phyloP scores from a whole-genome alignment of 2,329 filamentous ascomycete genomes.

The Cordyceps cicadae region DNA sequence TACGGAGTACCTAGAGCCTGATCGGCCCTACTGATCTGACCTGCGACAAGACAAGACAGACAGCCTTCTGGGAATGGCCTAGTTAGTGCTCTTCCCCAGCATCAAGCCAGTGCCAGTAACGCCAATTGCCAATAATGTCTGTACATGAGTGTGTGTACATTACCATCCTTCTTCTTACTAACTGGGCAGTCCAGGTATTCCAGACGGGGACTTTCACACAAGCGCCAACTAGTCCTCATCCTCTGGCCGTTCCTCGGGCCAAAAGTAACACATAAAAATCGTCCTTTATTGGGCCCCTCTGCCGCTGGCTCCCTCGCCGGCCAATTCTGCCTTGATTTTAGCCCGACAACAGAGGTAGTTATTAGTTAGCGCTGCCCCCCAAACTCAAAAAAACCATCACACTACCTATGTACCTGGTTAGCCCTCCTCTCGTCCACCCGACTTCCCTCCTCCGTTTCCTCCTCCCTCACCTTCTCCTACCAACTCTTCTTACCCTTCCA shows the following conservation, averaged over 20 bases:
- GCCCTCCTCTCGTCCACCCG: constrained; percentile 1
- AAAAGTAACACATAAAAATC: neutral
- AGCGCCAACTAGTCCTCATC: neutral
- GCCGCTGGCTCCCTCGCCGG: neutral
- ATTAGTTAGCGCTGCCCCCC: neutral
- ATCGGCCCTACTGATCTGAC: neutral
- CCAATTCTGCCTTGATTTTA: constrained; percentile 9
- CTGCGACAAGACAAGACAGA: neutral
- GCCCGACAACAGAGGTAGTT: neutral
- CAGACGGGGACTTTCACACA: neutral
- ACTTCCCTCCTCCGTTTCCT: neutral
- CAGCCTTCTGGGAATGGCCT: neutral
- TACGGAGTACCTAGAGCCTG: neutral
- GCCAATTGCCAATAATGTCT: neutral
- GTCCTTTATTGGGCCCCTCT: neutral
- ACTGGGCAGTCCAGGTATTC: no score
- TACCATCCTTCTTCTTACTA: neutral
- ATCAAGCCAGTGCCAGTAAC: neutral
- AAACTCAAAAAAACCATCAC: constrained; percentile 8
- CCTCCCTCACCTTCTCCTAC: neutral
- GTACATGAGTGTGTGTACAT: no score
- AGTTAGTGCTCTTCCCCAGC: neutral
- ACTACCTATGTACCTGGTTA: neutral
- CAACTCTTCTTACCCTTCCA: neutral
- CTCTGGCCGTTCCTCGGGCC: neutral